Conservation (phyloP, 2,329 filamentous ascomycete species). For the Colletotrichum siamense region DNA sequence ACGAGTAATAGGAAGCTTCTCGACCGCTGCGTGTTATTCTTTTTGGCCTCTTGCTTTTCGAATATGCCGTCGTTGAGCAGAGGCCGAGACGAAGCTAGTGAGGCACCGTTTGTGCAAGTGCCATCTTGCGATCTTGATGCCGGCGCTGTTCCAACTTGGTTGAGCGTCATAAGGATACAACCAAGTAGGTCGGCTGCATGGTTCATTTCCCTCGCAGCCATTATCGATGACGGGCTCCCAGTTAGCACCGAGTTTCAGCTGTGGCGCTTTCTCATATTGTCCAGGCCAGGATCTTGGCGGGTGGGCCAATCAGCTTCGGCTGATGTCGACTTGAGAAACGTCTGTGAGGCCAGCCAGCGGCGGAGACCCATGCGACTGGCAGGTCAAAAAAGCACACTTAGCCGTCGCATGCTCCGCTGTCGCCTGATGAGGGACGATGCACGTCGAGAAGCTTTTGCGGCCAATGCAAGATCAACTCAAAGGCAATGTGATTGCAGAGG, state of each 20-base stretch:
- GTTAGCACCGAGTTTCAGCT: constrained; percentile 36
- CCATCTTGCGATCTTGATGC: constrained; percentile 13
- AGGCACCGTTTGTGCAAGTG: constrained; percentile 7
- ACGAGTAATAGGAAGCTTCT: constrained; percentile 10
- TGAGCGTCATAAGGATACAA: neutral
- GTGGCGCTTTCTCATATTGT: constrained; percentile 38
- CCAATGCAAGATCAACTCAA: neutral
- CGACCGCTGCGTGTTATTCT: neutral
- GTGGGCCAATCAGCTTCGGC: constrained; percentile 33
- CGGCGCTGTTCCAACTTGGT: neutral
- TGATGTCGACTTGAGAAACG: constrained; percentile 3
- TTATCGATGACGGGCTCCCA: neutral
- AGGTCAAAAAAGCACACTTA: neutral
- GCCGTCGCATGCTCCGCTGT: constrained; percentile 4
- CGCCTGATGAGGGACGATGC: constrained; percentile 6
- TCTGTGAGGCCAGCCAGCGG: constrained; percentile 29
- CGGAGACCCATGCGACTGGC: constrained; percentile 6
- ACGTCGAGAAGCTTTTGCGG: neutral
- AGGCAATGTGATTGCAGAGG: neutral
- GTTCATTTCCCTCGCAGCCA: neutral
- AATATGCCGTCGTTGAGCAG: neutral
- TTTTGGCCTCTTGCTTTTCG: neutral
- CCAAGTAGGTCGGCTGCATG: neutral
- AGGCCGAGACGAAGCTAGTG: constrained; percentile 15
- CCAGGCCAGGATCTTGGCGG: constrained; percentile 27